Percentiles rank a stretch among this genome's conserved stretches.
Conservation (phyloP, 768 basidiomycete genomes). For the Boletus sp. region DNA sequence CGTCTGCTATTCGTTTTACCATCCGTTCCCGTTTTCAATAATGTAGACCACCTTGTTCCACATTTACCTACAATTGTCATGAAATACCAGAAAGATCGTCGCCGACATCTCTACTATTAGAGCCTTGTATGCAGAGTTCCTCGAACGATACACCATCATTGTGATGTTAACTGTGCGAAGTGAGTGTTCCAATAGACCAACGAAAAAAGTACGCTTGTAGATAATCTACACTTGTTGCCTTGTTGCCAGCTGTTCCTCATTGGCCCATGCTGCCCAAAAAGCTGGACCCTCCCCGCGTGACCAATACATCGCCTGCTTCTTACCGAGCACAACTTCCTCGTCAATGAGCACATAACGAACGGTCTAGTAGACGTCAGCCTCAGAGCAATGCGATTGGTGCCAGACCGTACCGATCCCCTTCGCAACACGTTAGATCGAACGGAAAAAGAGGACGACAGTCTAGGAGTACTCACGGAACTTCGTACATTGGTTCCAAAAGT, state of each 20-base stretch:
- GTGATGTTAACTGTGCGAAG: not conserved
- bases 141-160: not conserved
- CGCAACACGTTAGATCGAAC: slow-evolving; percentile 2
- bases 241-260: slow-evolving; percentile 47
- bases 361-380: slow-evolving; percentile 43
- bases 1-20: slow-evolving; percentile 9
- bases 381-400: not conserved
- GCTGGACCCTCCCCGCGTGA: slow-evolving; percentile 58
- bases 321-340: slow-evolving; percentile 64
- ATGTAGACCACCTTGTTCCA: slow-evolving; percentile 30
- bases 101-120: not conserved
- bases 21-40: slow-evolving; percentile 16
- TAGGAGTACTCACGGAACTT: slow-evolving; percentile 68
- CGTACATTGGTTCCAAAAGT: slow-evolving; percentile 89
- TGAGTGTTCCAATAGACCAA: not conserved
- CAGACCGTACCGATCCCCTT: slow-evolving; percentile 63
- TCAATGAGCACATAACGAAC: slow-evolving; percentile 83
- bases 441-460: slow-evolving; percentile 1
- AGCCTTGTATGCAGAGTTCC: not conserved
- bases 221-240: slow-evolving; percentile 15
- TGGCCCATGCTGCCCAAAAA: slow-evolving; percentile 79
- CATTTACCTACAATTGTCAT: slow-evolving; percentile 28
- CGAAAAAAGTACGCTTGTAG: not conserved
- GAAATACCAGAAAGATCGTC: slow-evolving; percentile 26
- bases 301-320: slow-evolving; percentile 72